Percentiles rank a stretch among this genome's conserved stretches.
Evolutionary conservation across 371 early-diverging fungal genomes (phyloP).

Genomic region (Circinella umbellata): DNA sequence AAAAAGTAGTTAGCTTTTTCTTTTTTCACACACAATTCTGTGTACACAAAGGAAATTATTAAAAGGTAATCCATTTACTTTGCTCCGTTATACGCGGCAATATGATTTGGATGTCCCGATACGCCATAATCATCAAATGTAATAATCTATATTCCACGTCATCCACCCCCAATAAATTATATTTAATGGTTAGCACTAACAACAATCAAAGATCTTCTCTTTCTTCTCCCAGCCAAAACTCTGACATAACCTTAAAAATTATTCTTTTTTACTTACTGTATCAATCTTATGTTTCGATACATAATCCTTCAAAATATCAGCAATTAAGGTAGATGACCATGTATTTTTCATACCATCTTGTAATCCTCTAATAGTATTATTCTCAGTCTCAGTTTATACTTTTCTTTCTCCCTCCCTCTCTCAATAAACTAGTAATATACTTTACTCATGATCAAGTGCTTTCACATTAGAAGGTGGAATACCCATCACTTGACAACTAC

Average conservation of each 20-base stretch:
- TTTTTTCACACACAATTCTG: too few relatives aligned
- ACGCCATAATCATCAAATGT: conserved; percentile 96
- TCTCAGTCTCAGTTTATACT: neutral
- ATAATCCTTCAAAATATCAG: conserved; percentile 59
- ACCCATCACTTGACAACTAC: conserved; percentile 72
- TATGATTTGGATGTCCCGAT: conserved; percentile 95
- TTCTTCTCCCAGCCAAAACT: conserved; percentile 1
- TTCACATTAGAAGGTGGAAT: conserved; percentile 64
- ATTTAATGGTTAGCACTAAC: too few relatives aligned
- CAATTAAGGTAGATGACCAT: conserved; percentile 74
- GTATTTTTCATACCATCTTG: conserved; percentile 77
- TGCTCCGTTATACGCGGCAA: conserved; percentile 80
- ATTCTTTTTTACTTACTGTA: conserved; percentile 49
- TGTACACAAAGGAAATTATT: too few relatives aligned
- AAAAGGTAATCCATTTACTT: conserved; percentile 46
- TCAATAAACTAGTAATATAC: too few relatives aligned
- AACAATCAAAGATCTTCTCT: neutral
- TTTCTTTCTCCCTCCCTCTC: too few relatives aligned
- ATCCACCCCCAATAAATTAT: too few relatives aligned
- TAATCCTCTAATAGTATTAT: conserved; percentile 52
- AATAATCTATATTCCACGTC: conserved; percentile 61
- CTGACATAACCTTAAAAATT: neutral
- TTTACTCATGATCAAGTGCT: conserved; percentile 70
- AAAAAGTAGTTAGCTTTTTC: neutral
- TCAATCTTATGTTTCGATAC: conserved; percentile 66